Evolutionary conservation across 2,329 filamentous ascomycete species (phyloP).

Genomic region (Cladosporium halotolerans): DNA sequence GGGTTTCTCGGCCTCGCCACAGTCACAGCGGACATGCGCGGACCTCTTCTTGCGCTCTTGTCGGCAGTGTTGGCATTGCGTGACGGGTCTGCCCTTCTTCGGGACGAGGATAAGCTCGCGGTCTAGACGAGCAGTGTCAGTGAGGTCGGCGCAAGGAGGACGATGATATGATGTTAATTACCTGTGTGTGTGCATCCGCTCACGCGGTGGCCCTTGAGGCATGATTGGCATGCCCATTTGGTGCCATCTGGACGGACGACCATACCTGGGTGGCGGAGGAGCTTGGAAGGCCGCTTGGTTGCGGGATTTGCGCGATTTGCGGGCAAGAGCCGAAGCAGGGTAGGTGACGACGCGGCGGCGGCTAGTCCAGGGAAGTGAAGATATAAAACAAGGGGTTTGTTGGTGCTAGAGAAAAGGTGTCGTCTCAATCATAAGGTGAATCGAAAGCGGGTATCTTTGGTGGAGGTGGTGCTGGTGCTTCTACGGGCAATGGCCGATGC

Average conservation of each 20-base stretch:
- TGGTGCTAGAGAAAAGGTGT: conserved; percentile 9
- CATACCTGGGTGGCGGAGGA: conserved; percentile 21
- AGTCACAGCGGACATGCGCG: conserved; percentile 93
- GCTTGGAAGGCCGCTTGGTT: conserved; percentile 9
- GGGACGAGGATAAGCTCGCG: conserved; percentile 90
- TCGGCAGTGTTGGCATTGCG: conserved; percentile 96
- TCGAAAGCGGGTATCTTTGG: conserved; percentile 14
- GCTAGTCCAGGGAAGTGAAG: conserved; percentile 1
- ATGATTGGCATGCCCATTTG: conserved; percentile 97
- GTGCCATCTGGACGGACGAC: conserved; percentile 61
- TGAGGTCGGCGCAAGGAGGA: neutral
- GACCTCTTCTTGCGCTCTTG: conserved; percentile 92
- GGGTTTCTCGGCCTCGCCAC: conserved; percentile 70
- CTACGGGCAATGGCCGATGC: neutral
- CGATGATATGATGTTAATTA: conserved; percentile 44
- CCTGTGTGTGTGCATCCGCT: conserved; percentile 96
- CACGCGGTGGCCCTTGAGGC: conserved; percentile 95
- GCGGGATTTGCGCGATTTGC: conserved; percentile 17
- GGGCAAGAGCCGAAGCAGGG: conserved; percentile 3
- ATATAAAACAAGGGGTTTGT: conserved; percentile 6
- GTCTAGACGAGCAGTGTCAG: conserved; percentile 50
- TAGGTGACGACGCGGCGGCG: neutral
- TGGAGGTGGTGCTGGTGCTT: neutral
- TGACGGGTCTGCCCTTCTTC: conserved; percentile 94
- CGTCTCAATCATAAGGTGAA: conserved; percentile 9